A percentile compares a stretch with the other conserved stretches of the same genome.
These are phyloP conservation scores for Apiospora rasikravindrae DNA, from an alignment of 2,329 filamentous ascomycete genomes.

Conservation along the genomic window DNA sequence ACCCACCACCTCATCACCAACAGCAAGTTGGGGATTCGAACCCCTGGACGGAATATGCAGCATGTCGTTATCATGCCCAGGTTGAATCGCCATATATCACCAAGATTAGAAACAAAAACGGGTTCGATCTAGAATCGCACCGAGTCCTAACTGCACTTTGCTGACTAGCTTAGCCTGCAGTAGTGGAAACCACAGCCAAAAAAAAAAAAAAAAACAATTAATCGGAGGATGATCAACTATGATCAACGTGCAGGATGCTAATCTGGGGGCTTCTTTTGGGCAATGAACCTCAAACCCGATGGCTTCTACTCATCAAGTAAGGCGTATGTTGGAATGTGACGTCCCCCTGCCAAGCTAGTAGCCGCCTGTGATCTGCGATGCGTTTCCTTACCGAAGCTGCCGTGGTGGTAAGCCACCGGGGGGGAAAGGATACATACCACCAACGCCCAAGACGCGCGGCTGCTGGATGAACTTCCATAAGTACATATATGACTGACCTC, in stretches of 20 bases:
- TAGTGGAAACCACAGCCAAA: neutral
- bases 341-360: neutral
- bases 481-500: slow-evolving; percentile 8
- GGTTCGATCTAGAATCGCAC: neutral
- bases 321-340: neutral
- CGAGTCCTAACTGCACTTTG: neutral
- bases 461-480: neutral
- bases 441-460: slow-evolving; percentile 4
- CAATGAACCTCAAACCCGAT: neutral
- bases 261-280: neutral
- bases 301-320: neutral
- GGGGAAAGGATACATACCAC: neutral
- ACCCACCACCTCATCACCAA: neutral
- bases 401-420: neutral
- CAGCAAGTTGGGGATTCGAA: neutral
- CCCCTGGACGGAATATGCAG: neutral
- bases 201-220: neutral
- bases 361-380: neutral
- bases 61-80: slow-evolving; percentile 2
- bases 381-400: neutral
- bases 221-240: neutral
- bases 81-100: neutral
- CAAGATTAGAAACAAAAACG: slow-evolving; percentile 6
- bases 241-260: slow-evolving; percentile 1
- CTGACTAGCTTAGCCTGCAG: neutral